These are phyloP conservation scores for Pistacia integerrima DNA, from an alignment of 345 rosid species.

Conservation along the genomic window DNA sequence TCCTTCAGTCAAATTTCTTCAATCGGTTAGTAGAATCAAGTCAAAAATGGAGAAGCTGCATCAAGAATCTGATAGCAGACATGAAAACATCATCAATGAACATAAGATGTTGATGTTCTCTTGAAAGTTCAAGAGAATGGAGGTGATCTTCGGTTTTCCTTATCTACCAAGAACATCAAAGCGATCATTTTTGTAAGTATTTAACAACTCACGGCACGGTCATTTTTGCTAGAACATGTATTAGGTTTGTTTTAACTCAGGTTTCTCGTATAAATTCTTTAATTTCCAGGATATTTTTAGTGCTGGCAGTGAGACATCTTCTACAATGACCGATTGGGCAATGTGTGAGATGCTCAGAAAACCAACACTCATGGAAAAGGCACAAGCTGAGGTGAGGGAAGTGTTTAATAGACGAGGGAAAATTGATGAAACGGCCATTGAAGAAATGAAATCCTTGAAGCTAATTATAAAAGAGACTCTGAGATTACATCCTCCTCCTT, in stretches of 20 bases:
- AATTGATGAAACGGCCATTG: not conserved
- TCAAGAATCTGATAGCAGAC: not conserved
- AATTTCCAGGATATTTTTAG: not conserved
- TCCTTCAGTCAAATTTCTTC: not conserved
- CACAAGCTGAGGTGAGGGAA: conserved; percentile 6
- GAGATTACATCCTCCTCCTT: not conserved
- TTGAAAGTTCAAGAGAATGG: not conserved
- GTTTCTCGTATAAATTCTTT: too few species aligned
- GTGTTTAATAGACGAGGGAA: not conserved
- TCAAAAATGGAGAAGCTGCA: not conserved
- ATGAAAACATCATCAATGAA: not conserved
- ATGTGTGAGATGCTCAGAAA: not conserved
- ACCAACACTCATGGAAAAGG: not conserved
- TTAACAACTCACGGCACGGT: not conserved
- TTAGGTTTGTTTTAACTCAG: not conserved
- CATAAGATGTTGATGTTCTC: not conserved
- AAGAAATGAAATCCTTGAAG: not conserved
- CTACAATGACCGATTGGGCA: not conserved
- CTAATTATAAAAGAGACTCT: not conserved
- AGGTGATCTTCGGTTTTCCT: not conserved
- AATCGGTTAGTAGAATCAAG: not conserved
- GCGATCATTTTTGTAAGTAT: not conserved
- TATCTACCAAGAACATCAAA: not conserved
- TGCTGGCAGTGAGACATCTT: not conserved
- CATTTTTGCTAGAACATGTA: not conserved